Percentiles rank a stretch among this genome's conserved stretches.
Conservation (phyloP, 495 filamentous ascomycete genomes). For the Cairneyella variabilis region DNA sequence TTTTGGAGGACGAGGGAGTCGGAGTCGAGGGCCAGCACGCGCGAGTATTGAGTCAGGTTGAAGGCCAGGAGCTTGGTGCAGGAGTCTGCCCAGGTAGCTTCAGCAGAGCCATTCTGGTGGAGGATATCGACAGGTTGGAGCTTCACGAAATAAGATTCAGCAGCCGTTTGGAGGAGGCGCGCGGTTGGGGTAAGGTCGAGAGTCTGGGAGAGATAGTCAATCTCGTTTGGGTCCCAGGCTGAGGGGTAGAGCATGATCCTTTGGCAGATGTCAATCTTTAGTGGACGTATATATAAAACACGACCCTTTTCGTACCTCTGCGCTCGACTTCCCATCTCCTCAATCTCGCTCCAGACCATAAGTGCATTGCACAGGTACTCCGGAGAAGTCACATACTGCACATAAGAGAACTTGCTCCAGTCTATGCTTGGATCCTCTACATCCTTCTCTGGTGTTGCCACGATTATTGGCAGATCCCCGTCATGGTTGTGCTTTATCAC, state of each 20-base stretch:
- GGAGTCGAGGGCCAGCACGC: slow-evolving; percentile 56
- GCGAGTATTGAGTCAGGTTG: slow-evolving; percentile 51
- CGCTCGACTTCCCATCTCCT: slow-evolving; percentile 50
- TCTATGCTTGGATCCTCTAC: slow-evolving; percentile 26
- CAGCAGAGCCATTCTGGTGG: slow-evolving; percentile 33
- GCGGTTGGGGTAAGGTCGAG: slow-evolving; percentile 26
- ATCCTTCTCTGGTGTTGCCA: background rate
- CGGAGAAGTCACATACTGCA: slow-evolving; percentile 56
- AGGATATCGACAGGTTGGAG: slow-evolving; percentile 46
- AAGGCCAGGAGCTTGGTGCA: slow-evolving; percentile 58
- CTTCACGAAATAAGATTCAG: slow-evolving; percentile 47
- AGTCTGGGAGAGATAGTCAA: slow-evolving; percentile 4
- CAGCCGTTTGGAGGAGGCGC: slow-evolving; percentile 49
- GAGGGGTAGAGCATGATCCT: slow-evolving; percentile 51
- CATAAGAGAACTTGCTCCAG: slow-evolving; percentile 54
- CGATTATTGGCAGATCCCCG: background rate
- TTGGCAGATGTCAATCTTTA: background rate
- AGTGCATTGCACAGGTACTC: slow-evolving; percentile 62
- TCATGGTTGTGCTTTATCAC: slow-evolving; percentile 19
- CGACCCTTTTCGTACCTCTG: slow-evolving; percentile 42
- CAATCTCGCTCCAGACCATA: slow-evolving; percentile 57
- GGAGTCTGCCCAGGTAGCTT: slow-evolving; percentile 46
- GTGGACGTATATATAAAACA: background rate
- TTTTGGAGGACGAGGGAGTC: slow-evolving; percentile 51
- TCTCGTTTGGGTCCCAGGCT: slow-evolving; percentile 37